Percentiles rank a stretch among this genome's conserved stretches.
phyloP scores from a whole-genome alignment of 2,329 filamentous ascomycete genomes.

The Arthrobotrys musiformis region DNA sequence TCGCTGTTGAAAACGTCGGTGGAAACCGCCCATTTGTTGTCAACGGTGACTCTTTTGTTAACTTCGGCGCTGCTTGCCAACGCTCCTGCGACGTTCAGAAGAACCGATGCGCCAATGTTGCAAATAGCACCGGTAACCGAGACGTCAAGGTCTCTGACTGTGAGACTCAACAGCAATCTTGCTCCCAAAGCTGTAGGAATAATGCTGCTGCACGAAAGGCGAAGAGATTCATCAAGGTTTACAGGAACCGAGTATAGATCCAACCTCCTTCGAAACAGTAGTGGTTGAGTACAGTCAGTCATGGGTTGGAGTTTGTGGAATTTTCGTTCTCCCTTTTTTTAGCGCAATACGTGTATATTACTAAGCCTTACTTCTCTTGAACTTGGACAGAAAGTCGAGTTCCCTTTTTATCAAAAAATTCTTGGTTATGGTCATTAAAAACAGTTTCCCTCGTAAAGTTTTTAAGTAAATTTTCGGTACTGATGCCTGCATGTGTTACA shows the following conservation, averaged over 20 bases:
- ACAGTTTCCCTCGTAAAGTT: neutral
- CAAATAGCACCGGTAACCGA: conserved; percentile 64
- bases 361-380: conserved; percentile 31
- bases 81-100: conserved; percentile 73
- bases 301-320: conserved; percentile 15
- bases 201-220: conserved; percentile 23
- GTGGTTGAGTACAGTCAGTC: neutral
- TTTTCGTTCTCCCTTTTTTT: neutral
- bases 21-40: conserved; percentile 69
- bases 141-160: conserved; percentile 67
- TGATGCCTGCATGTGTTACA: neutral
- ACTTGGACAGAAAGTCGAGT: conserved; percentile 35
- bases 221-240: conserved; percentile 43
- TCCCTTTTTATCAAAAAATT: conserved; percentile 38
- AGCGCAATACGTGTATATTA: conserved; percentile 43
- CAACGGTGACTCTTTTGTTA: conserved; percentile 70
- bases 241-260: conserved; percentile 35
- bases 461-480: too few species aligned
- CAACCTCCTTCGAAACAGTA: too few species aligned
- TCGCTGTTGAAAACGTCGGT: conserved; percentile 68
- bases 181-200: conserved; percentile 58
- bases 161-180: conserved; percentile 67
- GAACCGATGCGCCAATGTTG: conserved; percentile 70
- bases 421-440: conserved; percentile 27
- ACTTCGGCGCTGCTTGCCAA: conserved; percentile 69